A percentile compares a stretch with the other conserved stretches of the same genome.
phyloP scores from a whole-genome alignment of 768 basidiomycete genomes.

The Mycena vitilis region DNA sequence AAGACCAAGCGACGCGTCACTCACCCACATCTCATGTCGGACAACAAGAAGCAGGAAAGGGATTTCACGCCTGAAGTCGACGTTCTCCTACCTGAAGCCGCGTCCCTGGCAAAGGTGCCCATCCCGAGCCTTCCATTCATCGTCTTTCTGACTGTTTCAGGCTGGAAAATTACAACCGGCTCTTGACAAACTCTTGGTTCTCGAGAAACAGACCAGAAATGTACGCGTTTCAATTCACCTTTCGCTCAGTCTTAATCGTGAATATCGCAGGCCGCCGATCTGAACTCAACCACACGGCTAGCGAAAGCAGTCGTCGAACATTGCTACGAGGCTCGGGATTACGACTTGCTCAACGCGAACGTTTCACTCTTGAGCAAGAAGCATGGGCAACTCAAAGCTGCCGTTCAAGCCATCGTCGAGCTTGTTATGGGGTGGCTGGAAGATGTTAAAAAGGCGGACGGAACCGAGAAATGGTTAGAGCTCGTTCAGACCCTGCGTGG shows the following conservation, averaged over 20 bases:
- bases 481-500: conserved; percentile 88
- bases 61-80: conserved; percentile 91
- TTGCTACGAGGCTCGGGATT: conserved; percentile 78
- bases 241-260: conserved; percentile 6
- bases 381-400: conserved; percentile 95
- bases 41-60: conserved; percentile 86
- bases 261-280: conserved; percentile 85
- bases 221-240: conserved; percentile 55
- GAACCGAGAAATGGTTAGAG: conserved; percentile 84
- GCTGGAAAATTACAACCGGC: conserved; percentile 86
- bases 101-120: conserved; percentile 75
- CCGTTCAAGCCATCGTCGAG: conserved; percentile 93
- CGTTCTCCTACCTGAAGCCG: conserved; percentile 75
- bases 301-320: conserved; percentile 79
- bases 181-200: conserved; percentile 85
- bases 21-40: conserved; percentile 64
- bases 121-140: background rate
- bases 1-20: conserved; percentile 71
- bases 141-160: conserved; percentile 53
- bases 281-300: conserved; percentile 89
- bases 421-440: conserved; percentile 85
- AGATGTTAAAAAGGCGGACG: conserved; percentile 74
- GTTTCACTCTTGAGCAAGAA: conserved; percentile 87
- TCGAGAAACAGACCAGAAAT: conserved; percentile 98
- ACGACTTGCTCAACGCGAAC: conserved; percentile 75